Evolutionary conservation across 176 grass and related monocot genomes (phyloP).

Genomic region (Dendrocalamus sinicus): DNA sequence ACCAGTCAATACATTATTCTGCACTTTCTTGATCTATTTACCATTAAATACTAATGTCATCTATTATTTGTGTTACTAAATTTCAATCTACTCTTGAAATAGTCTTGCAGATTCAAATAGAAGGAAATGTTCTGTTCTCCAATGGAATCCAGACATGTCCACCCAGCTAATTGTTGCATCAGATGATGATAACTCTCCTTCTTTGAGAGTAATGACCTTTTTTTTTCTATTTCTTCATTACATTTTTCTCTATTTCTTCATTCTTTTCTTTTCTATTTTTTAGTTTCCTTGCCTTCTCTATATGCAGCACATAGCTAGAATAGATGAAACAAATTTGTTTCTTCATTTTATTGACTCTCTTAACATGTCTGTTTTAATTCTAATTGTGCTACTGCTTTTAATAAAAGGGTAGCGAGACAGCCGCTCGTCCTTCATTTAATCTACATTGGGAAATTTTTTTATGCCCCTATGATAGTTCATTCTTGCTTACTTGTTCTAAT

Average conservation of each 20-base stretch:
- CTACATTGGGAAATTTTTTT: conserved; percentile 31
- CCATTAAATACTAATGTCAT: conserved; percentile 6
- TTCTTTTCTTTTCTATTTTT: neutral
- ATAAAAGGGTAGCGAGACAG: neutral
- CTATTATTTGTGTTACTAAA: conserved; percentile 31
- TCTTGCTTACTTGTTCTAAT: conserved; percentile 83
- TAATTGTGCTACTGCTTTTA: neutral
- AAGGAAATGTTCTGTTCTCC: conserved; percentile 93
- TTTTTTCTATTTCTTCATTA: too few species aligned
- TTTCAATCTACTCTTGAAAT: neutral
- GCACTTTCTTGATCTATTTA: conserved; percentile 10
- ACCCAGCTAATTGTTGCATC: conserved; percentile 93
- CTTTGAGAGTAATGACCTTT: conserved; percentile 88
- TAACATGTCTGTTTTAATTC: neutral
- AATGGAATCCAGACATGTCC: conserved; percentile 95
- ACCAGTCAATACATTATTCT: too few species aligned
- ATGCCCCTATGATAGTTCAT: conserved; percentile 98
- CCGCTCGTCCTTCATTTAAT: neutral
- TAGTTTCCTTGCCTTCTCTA: neutral
- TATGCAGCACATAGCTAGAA: conserved; percentile 17
- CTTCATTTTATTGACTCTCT: too few species aligned
- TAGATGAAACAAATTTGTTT: neutral
- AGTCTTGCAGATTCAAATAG: conserved; percentile 84
- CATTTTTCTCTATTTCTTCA: conserved; percentile 7
- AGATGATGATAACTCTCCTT: conserved; percentile 91